These are phyloP conservation scores for Ascochyta viciae-villosae DNA, from an alignment of 2,329 filamentous ascomycete genomes.

Conservation along the genomic window DNA sequence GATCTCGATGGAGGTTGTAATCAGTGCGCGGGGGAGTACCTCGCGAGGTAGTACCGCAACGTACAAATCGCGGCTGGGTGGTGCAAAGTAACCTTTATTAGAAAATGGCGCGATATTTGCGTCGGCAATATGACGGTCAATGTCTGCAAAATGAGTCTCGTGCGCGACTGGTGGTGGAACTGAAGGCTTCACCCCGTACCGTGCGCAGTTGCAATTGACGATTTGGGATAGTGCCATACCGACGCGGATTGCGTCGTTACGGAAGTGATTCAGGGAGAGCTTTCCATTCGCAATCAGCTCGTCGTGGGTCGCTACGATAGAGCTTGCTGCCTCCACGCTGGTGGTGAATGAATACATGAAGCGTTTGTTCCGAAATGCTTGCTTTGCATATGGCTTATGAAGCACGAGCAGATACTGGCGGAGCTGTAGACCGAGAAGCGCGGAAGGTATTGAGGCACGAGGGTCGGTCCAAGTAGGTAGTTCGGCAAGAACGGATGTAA, in stretches of 20 bases:
- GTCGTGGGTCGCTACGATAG: conserved; percentile 35
- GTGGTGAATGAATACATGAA: conserved; percentile 43
- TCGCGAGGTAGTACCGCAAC: conserved; percentile 32
- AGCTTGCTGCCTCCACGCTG: conserved; percentile 37
- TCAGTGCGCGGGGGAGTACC: conserved; percentile 40
- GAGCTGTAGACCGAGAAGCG: conserved; percentile 42
- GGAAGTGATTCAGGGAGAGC: conserved; percentile 33
- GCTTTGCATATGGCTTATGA: conserved; percentile 43
- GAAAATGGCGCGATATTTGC: not conserved
- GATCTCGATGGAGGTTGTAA: conserved; percentile 35
- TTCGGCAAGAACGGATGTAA: conserved; percentile 30
- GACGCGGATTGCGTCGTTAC: conserved; percentile 41
- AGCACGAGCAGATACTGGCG: conserved; percentile 45
- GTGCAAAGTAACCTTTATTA: conserved; percentile 11
- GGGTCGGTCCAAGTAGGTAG: conserved; percentile 36
- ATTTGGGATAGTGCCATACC: conserved; percentile 37
- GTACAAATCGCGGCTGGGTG: conserved; percentile 10
- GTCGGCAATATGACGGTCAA: conserved; percentile 1
- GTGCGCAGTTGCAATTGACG: conserved; percentile 36
- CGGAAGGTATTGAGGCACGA: conserved; percentile 24
- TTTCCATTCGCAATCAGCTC: conserved; percentile 29
- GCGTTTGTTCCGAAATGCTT: conserved; percentile 33
- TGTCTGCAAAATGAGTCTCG: conserved; percentile 10
- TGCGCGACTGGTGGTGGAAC: conserved; percentile 1
- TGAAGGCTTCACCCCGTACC: conserved; percentile 10